Conservation (phyloP, 2,329 filamentous ascomycete genomes). For the Pseudonectria buxi region DNA sequence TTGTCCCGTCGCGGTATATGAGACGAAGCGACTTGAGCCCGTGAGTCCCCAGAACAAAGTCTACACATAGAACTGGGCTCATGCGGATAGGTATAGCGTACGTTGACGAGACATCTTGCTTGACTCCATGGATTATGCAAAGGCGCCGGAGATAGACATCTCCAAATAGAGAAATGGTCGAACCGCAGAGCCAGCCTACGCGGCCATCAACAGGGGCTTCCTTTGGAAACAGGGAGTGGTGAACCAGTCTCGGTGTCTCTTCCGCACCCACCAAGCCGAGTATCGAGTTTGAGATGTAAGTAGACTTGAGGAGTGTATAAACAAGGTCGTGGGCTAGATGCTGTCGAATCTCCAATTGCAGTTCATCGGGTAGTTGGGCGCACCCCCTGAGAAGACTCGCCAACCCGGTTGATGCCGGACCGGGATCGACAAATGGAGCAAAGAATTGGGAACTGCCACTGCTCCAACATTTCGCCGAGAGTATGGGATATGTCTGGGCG, state of each 20-base stretch:
- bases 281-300: not conserved
- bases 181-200: too few relatives aligned
- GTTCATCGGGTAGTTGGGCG: conserved; percentile 1
- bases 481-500: conserved; percentile 1
- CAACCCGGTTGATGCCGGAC: not conserved
- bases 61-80: not conserved
- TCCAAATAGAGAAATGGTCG: too few relatives aligned
- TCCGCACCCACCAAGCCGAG: not conserved
- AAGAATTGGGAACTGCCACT: too few relatives aligned
- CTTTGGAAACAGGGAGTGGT: too few relatives aligned
- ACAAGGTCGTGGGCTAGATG: not conserved
- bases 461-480: too few relatives aligned
- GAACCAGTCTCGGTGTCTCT: too few relatives aligned
- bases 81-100: not conserved
- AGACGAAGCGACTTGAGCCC: not conserved
- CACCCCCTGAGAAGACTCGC: not conserved
- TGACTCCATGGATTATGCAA: too few relatives aligned
- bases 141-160: too few relatives aligned
- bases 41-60: not conserved
- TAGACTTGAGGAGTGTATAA: not conserved
- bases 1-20: not conserved
- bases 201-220: too few relatives aligned
- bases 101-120: too few relatives aligned
- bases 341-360: not conserved
- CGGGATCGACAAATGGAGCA: too few relatives aligned